A percentile compares a stretch with the other conserved stretches of the same genome.
Conservation (phyloP, 768 basidiomycete species). For the Podaxis sp. region DNA sequence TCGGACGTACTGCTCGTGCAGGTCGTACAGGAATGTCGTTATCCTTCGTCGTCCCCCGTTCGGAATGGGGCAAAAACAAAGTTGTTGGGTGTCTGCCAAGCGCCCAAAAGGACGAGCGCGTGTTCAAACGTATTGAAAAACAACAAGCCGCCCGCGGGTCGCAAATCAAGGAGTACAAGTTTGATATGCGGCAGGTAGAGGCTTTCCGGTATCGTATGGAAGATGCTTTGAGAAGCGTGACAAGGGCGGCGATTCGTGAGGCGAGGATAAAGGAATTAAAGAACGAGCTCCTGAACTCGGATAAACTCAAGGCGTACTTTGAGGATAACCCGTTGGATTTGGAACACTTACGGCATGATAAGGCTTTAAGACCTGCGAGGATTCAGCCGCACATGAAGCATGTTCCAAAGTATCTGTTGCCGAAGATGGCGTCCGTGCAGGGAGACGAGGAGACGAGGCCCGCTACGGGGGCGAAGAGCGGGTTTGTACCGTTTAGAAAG, state of each 20-base stretch:
- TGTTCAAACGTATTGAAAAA: slow-evolving; percentile 75
- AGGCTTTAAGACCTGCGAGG: slow-evolving; percentile 86
- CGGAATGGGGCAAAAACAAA: slow-evolving; percentile 73
- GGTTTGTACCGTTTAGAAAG: slow-evolving; percentile 79
- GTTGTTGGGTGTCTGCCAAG: slow-evolving; percentile 68
- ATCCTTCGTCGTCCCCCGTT: slow-evolving; percentile 77
- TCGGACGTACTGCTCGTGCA: slow-evolving; percentile 95
- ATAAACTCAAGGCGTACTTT: slow-evolving; percentile 97
- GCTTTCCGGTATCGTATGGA: slow-evolving; percentile 98
- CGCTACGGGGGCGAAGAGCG: slow-evolving; percentile 17
- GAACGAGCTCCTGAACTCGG: slow-evolving; percentile 90
- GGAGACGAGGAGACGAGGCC: slow-evolving; percentile 35
- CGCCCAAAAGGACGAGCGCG: slow-evolving; percentile 72
- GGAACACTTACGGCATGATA: slow-evolving; percentile 91
- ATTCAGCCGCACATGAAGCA: slow-evolving; percentile 95
- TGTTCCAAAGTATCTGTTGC: slow-evolving; percentile 90
- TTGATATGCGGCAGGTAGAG: slow-evolving; percentile 95
- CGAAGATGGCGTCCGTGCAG: slow-evolving; percentile 67
- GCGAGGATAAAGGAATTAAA: slow-evolving; percentile 94
- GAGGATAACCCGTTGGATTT: slow-evolving; percentile 95
- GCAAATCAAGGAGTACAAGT: slow-evolving; percentile 84
- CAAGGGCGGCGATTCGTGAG: slow-evolving; percentile 82
- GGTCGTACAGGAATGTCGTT: slow-evolving; percentile 91
- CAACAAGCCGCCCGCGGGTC: slow-evolving; percentile 64
- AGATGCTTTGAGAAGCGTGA: slow-evolving; percentile 88